Conservation (phyloP, 2,329 filamentous ascomycete species). For the Fusarium ambrosium region DNA sequence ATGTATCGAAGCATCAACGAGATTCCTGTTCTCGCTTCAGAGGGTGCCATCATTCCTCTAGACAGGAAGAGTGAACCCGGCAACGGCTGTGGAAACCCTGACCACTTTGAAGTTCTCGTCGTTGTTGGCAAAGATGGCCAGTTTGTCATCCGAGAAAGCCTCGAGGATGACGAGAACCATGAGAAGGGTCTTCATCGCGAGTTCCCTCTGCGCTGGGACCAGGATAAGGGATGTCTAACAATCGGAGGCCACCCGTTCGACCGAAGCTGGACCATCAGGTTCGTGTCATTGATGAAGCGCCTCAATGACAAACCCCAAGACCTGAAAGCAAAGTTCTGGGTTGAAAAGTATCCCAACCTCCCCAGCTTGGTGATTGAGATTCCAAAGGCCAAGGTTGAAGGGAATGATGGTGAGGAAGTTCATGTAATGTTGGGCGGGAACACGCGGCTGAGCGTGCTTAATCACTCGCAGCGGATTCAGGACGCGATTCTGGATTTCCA, state of each 20-base stretch:
- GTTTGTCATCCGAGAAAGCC: slow-evolving; percentile 65
- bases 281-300: slow-evolving; percentile 22
- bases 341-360: slow-evolving; percentile 27
- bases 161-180: slow-evolving; percentile 2
- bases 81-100: slow-evolving; percentile 64
- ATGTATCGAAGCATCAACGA: slow-evolving; percentile 64
- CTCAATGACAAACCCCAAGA: background rate
- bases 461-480: slow-evolving; percentile 29
- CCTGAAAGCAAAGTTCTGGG: background rate
- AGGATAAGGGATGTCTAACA: background rate
- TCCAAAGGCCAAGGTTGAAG: background rate
- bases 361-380: slow-evolving; percentile 32
- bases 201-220: background rate
- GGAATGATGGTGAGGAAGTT: background rate
- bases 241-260: slow-evolving; percentile 10
- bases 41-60: slow-evolving; percentile 71
- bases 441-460: slow-evolving; percentile 29
- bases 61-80: slow-evolving; percentile 58
- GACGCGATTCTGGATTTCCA: slow-evolving; percentile 45
- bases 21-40: slow-evolving; percentile 66
- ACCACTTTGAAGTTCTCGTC: slow-evolving; percentile 62
- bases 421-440: slow-evolving; percentile 11
- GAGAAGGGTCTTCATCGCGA: background rate
- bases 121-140: slow-evolving; percentile 62
- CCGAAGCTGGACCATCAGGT: slow-evolving; percentile 34